Conservation (phyloP, 495 filamentous ascomycete species). For the Chaetomium cochliodes region DNA sequence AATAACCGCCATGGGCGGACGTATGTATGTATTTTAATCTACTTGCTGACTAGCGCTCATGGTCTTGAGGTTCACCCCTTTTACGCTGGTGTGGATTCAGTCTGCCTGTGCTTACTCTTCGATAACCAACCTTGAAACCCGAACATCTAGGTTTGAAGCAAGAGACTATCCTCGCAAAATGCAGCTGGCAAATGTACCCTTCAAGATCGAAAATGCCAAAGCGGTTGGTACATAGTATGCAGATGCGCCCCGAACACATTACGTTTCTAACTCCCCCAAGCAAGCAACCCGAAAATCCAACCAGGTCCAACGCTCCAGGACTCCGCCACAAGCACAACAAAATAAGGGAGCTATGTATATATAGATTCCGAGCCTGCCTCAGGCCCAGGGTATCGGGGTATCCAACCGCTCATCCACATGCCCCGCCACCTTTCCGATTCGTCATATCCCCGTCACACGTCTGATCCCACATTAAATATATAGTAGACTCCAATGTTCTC, state of each 20-base stretch:
- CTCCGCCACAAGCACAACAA: background rate
- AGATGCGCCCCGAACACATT: background rate
- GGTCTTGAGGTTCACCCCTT: background rate
- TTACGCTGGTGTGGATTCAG: background rate
- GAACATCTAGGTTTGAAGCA: background rate
- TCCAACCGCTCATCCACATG: background rate
- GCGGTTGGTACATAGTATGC: background rate
- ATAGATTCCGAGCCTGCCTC: conserved; percentile 1
- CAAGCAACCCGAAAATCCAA: background rate
- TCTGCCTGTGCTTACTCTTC: no score
- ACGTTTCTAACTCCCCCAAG: background rate
- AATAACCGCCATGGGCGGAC: background rate
- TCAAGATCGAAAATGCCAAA: background rate
- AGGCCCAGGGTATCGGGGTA: background rate
- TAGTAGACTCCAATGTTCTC: no score
- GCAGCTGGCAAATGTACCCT: background rate
- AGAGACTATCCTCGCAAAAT: background rate
- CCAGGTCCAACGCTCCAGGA: background rate
- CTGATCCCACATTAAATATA: background rate
- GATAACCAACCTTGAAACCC: no score
- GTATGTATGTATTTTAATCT: background rate
- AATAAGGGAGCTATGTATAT: background rate
- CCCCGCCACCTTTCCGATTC: background rate
- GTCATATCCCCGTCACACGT: background rate
- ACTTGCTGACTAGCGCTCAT: background rate